These are phyloP conservation scores for Aspergillus clavatus DNA, from an alignment of 2,329 filamentous ascomycete genomes.

Conservation along the genomic window DNA sequence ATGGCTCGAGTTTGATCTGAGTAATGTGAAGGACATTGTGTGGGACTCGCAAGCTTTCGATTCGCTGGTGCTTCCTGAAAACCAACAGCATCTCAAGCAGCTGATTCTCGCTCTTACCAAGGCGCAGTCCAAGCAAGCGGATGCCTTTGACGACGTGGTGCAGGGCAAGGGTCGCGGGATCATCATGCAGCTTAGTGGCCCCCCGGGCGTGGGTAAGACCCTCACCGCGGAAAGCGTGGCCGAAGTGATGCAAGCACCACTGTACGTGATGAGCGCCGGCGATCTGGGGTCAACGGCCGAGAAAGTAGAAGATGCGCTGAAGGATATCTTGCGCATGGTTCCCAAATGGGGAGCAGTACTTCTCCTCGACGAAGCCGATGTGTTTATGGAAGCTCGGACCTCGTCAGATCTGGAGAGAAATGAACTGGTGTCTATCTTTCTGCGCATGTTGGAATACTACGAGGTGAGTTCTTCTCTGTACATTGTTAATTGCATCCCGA, in stretches of 20 bases:
- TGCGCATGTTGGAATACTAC: conserved; percentile 28
- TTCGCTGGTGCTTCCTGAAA: conserved; percentile 44
- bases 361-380: conserved; percentile 47
- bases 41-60: conserved; percentile 46
- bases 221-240: conserved; percentile 49
- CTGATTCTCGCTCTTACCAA: conserved; percentile 46
- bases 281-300: conserved; percentile 45
- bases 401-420: conserved; percentile 42
- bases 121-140: conserved; percentile 36
- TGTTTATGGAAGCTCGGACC: conserved; percentile 33
- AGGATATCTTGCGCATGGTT: conserved; percentile 45
- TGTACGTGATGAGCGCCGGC: conserved; percentile 47
- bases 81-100: conserved; percentile 40
- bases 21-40: conserved; percentile 38
- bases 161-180: conserved; percentile 51
- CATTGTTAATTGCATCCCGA: conserved; percentile 25
- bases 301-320: conserved; percentile 43
- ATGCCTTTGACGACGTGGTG: conserved; percentile 48
- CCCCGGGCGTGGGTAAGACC: conserved; percentile 53
- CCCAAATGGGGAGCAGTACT: conserved; percentile 50
- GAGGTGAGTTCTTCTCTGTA: conserved; percentile 12
- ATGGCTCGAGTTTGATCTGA: conserved; percentile 35
- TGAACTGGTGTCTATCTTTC: conserved; percentile 41
- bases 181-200: conserved; percentile 48
- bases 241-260: conserved; percentile 47